Conservation (phyloP, 208 protist genomes). For the Trichomonas tenax region DNA sequence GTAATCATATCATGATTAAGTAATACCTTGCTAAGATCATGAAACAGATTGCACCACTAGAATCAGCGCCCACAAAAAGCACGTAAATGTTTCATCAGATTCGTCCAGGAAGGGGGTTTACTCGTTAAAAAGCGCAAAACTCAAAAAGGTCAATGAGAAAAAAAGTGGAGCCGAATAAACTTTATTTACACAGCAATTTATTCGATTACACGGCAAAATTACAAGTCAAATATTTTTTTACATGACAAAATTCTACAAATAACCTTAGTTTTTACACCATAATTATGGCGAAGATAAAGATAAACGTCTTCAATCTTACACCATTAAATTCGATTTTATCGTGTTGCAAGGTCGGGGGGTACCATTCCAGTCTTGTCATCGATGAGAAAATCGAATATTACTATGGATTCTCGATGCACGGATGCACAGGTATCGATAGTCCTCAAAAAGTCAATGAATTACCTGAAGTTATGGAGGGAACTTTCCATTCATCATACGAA, state of each 20-base stretch:
- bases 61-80: too few relatives aligned
- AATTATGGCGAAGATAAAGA: neutral
- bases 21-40: too few relatives aligned
- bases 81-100: too few relatives aligned
- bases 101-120: too few relatives aligned
- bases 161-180: too few relatives aligned
- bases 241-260: neutral
- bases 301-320: neutral
- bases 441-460: neutral
- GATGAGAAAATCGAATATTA: neutral
- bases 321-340: neutral
- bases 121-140: too few relatives aligned
- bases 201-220: too few relatives aligned
- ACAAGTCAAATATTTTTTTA: too few relatives aligned
- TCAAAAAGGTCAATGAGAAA: too few relatives aligned
- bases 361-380: neutral
- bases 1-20: too few relatives aligned
- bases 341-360: neutral
- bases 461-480: neutral
- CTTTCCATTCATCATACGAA: neutral
- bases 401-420: neutral
- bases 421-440: neutral
- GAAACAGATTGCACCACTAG: too few relatives aligned
- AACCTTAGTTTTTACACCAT: neutral
- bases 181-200: too few relatives aligned